Evolutionary conservation across 1,284 basidiomycete species (phyloP).

Genomic region (Meira nashicola): DNA sequence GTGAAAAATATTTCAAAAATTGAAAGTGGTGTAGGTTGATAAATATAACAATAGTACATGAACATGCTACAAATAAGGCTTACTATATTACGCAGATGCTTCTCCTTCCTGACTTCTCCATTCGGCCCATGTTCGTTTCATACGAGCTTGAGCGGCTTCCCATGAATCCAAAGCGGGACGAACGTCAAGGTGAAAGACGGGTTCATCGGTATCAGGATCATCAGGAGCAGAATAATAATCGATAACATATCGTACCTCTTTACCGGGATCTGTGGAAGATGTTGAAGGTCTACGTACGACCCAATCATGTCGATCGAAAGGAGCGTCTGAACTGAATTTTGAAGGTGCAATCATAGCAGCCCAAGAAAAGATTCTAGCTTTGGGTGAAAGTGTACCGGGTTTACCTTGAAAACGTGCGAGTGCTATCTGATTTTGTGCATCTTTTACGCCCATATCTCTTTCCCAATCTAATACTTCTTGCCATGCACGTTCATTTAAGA

Average conservation of each 20-base stretch:
- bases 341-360: conserved; percentile 82
- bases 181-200: conserved; percentile 13
- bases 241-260: conserved; percentile 50
- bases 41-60: not conserved
- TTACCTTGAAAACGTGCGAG: conserved; percentile 81
- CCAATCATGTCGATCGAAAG: conserved; percentile 99
- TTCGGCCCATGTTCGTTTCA: conserved; percentile 7
- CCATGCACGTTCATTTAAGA: conserved; percentile 95
- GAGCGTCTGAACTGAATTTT: conserved; percentile 81
- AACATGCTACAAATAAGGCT: not conserved
- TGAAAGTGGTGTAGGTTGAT: not conserved
- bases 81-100: not conserved
- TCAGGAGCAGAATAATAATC: conserved; percentile 42
- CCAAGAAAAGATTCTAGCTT: conserved; percentile 78
- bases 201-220: conserved; percentile 12
- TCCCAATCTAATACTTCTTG: conserved; percentile 93
- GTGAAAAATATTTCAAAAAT: not conserved
- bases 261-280: conserved; percentile 23
- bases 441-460: conserved; percentile 56
- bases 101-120: conserved; percentile 5
- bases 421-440: conserved; percentile 54
- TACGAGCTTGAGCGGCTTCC: not conserved
- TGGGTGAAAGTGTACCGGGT: conserved; percentile 73
- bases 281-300: conserved; percentile 65
- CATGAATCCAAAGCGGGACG: conserved; percentile 9